These are phyloP conservation scores for Entonaema liquescens DNA, from an alignment of 495 filamentous ascomycete species.

Conservation along the genomic window DNA sequence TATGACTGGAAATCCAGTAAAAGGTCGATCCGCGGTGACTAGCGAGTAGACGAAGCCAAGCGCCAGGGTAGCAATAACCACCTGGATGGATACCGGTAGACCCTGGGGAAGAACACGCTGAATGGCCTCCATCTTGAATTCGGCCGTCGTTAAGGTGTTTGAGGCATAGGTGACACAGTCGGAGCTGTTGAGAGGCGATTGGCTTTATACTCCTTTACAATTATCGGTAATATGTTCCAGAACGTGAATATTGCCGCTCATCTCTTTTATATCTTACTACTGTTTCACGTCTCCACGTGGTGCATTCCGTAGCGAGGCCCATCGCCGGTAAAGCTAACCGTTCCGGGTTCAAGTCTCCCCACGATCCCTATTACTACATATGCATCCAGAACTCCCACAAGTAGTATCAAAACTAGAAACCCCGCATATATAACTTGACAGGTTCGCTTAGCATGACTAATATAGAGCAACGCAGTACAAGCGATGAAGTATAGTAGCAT, in stretches of 20 bases:
- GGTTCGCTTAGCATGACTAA: background rate
- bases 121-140: slow-evolving; percentile 37
- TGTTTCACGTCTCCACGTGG: slow-evolving; percentile 24
- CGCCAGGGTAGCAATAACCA: slow-evolving; percentile 35
- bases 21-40: slow-evolving; percentile 35
- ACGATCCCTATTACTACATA: slow-evolving; percentile 1
- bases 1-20: slow-evolving; percentile 43
- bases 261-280: background rate
- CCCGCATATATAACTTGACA: slow-evolving; percentile 17
- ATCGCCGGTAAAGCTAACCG: slow-evolving; percentile 11
- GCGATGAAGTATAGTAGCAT: slow-evolving; percentile 22
- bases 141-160: background rate
- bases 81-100: slow-evolving; percentile 40
- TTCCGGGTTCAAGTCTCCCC: slow-evolving; percentile 6
- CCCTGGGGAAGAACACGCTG: slow-evolving; percentile 38
- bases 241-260: background rate
- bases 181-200: background rate
- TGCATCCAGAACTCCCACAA: background rate
- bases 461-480: background rate
- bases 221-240: background rate
- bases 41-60: slow-evolving; percentile 40
- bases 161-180: background rate
- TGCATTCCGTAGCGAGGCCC: slow-evolving; percentile 8
- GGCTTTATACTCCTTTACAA: slow-evolving; percentile 12
- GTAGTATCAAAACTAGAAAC: slow-evolving; percentile 5